These are phyloP conservation scores for Pythium dissimile DNA, from an alignment of 352 stramenopile genomes.

Conservation along the genomic window DNA sequence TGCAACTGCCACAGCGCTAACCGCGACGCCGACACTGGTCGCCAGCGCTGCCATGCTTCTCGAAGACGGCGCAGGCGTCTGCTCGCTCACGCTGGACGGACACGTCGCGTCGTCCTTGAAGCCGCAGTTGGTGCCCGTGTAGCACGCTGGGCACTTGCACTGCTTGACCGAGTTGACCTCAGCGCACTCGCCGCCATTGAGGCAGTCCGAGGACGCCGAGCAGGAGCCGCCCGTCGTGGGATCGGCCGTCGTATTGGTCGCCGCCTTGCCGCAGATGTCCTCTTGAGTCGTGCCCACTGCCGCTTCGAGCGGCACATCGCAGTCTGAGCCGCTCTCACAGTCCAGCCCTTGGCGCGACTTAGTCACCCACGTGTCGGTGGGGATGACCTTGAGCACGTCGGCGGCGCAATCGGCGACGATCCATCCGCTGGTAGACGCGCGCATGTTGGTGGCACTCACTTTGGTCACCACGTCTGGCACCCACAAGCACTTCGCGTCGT, in stretches of 20 bases:
- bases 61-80: constrained; percentile 1
- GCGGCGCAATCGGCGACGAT: constrained; percentile 61
- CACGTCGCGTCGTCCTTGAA: constrained; percentile 49
- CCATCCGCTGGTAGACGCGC: constrained; percentile 53
- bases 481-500: constrained; percentile 67
- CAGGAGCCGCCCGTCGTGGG: constrained; percentile 41
- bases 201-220: constrained; percentile 53
- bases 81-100: neutral
- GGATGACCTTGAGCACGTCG: constrained; percentile 50
- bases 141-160: constrained; percentile 77
- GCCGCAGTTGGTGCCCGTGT: constrained; percentile 71
- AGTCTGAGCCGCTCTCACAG: constrained; percentile 63
- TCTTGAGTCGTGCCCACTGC: constrained; percentile 70
- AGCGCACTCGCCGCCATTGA: constrained; percentile 70
- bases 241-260: constrained; percentile 27
- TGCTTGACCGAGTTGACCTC: constrained; percentile 58
- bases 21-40: neutral
- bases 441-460: constrained; percentile 42
- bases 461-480: constrained; percentile 50
- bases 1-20: neutral
- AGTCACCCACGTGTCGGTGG: constrained; percentile 71
- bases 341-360: constrained; percentile 73
- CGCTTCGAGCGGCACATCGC: constrained; percentile 58
- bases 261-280: constrained; percentile 68
- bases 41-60: neutral